Conservation (phyloP, 192 early-diverging fungal species). For the Podochytrium sp. region DNA sequence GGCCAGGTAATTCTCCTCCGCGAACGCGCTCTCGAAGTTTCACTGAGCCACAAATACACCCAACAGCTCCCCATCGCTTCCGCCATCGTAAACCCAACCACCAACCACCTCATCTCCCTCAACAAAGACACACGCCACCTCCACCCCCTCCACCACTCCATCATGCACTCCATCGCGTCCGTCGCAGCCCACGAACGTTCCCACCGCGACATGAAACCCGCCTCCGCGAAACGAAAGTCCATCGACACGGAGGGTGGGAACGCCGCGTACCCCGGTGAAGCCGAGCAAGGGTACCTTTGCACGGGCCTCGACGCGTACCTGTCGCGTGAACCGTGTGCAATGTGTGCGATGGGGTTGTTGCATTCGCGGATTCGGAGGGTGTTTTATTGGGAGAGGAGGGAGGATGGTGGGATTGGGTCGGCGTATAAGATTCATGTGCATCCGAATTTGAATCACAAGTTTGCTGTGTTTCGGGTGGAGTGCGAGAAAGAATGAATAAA, state of each 20-base stretch:
- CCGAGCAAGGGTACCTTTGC: constrained; percentile 69
- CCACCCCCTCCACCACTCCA: constrained; percentile 79
- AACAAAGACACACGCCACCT: constrained; percentile 45
- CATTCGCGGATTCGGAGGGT: constrained; percentile 89
- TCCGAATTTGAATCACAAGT: constrained; percentile 76
- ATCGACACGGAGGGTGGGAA: neutral
- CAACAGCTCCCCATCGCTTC: constrained; percentile 33
- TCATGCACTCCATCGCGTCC: constrained; percentile 74
- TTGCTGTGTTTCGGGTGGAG: constrained; percentile 48
- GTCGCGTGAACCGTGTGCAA: constrained; percentile 84
- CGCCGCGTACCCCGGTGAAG: neutral
- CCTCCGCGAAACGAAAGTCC: constrained; percentile 14
- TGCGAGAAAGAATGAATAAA: neutral
- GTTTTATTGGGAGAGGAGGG: constrained; percentile 61
- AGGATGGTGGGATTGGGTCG: constrained; percentile 47
- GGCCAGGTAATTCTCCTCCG: neutral
- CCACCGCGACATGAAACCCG: neutral
- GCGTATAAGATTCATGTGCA: constrained; percentile 73
- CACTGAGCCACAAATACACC: neutral
- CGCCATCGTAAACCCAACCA: constrained; percentile 60
- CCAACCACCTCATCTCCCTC: constrained; percentile 51
- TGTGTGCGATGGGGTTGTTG: constrained; percentile 95
- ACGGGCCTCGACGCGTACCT: constrained; percentile 83
- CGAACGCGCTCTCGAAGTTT: neutral
- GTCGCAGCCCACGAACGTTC: constrained; percentile 65